Percentiles rank a stretch among this genome's conserved stretches.
phyloP scores from a whole-genome alignment of 371 early-diverging fungal species.

The Saksenaea vasiformis region DNA sequence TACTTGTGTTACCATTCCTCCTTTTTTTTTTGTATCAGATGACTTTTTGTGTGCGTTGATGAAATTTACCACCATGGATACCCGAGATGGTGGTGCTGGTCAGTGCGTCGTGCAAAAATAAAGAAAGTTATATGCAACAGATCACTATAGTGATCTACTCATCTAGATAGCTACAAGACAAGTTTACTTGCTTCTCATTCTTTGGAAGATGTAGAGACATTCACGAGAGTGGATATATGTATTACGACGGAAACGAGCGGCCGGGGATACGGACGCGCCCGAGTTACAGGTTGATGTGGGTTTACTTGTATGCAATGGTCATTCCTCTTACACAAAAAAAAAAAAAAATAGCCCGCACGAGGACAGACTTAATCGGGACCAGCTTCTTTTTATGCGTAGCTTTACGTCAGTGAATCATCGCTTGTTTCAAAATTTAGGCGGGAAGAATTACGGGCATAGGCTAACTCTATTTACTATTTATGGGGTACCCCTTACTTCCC shows the following conservation, averaged over 20 bases:
- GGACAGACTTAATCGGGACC: neutral
- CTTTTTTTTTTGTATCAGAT: neutral
- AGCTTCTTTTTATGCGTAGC: neutral
- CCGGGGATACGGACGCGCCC: neutral
- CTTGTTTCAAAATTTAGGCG: conserved; percentile 5
- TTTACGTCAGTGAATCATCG: conserved; percentile 1
- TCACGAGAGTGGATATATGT: neutral
- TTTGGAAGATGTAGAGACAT: neutral
- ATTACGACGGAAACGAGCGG: neutral
- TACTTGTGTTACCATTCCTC: neutral
- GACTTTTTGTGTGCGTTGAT: neutral
- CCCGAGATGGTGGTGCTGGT: neutral
- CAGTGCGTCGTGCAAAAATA: conserved; percentile 3
- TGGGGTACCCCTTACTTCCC: neutral
- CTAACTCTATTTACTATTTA: neutral
- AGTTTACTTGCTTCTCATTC: neutral
- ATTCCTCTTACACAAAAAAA: conserved; percentile 3
- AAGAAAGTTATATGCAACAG: neutral
- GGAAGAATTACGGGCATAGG: neutral
- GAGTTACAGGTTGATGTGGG: conserved; percentile 5
- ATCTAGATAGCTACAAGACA: neutral
- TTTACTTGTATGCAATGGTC: conserved; percentile 4
- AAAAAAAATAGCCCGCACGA: neutral
- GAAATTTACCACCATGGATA: neutral
- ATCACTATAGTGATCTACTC: neutral